These are phyloP conservation scores for Mediolabrus comicus DNA, from an alignment of 108 stramenopile species.

Conservation along the genomic window DNA sequence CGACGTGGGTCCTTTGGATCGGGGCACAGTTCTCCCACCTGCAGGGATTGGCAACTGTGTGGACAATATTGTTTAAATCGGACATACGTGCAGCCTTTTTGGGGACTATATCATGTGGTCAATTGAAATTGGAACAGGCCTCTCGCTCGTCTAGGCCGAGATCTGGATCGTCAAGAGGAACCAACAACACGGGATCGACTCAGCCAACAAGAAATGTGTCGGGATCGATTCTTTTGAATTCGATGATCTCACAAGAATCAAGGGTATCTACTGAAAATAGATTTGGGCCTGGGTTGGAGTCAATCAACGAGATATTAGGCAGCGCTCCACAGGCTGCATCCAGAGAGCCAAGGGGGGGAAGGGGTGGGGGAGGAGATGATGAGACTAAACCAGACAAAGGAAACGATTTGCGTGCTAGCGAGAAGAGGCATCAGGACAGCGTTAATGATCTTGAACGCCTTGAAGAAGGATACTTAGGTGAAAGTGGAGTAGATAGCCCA, in stretches of 20 bases:
- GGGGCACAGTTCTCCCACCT: neutral
- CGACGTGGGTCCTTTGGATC: constrained; percentile 1
- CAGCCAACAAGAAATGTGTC: neutral
- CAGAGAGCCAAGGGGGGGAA: neutral
- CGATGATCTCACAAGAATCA: neutral
- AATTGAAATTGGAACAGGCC: neutral
- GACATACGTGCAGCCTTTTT: neutral
- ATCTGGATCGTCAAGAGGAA: neutral
- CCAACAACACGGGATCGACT: constrained; percentile 1
- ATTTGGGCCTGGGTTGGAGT: neutral
- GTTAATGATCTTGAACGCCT: too few species aligned
- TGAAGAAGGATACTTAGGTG: too few species aligned
- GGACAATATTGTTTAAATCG: neutral
- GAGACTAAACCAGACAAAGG: neutral
- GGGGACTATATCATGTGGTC: neutral
- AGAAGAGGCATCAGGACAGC: too few species aligned
- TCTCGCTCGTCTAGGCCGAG: neutral
- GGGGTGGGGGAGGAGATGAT: neutral
- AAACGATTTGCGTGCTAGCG: neutral
- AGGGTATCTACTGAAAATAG: neutral
- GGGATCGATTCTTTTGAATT: neutral
- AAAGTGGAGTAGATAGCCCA: neutral
- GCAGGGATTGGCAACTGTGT: constrained; percentile 8
- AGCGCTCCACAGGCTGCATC: neutral
- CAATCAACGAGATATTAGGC: neutral